These are phyloP conservation scores for Heimioporus sp. DNA, from an alignment of 768 basidiomycete genomes.

Conservation along the genomic window DNA sequence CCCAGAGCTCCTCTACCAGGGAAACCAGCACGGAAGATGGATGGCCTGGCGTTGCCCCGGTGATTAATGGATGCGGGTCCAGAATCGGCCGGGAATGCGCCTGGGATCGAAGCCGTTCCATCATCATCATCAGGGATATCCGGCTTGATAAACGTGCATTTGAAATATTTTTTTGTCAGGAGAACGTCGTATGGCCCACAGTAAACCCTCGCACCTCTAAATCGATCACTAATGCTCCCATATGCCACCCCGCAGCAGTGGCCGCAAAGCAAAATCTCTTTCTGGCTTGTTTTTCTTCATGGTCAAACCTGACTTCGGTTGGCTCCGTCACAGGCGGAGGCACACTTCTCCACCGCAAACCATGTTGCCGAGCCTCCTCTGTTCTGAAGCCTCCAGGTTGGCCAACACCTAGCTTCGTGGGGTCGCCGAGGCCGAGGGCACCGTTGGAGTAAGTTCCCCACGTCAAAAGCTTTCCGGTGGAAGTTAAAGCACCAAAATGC, in stretches of 20 bases:
- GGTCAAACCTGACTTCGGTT: constrained; percentile 70
- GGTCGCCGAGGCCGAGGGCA: constrained; percentile 85
- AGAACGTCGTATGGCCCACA: neutral
- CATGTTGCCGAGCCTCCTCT: constrained; percentile 35
- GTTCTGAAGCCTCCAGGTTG: constrained; percentile 57
- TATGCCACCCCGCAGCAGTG: constrained; percentile 89
- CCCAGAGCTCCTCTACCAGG: constrained; percentile 50
- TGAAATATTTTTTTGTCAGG: constrained; percentile 2
- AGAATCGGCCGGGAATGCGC: constrained; percentile 28
- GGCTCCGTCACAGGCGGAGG: constrained; percentile 55
- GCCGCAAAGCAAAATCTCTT: constrained; percentile 77
- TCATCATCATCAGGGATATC: constrained; percentile 39
- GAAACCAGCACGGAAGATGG: constrained; percentile 54
- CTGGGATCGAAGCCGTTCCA: constrained; percentile 28
- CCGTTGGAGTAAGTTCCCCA: constrained; percentile 80
- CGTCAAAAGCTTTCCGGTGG: constrained; percentile 70
- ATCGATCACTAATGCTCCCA: constrained; percentile 84
- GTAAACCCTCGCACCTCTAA: constrained; percentile 51
- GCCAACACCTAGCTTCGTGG: constrained; percentile 48
- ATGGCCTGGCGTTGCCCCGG: constrained; percentile 13
- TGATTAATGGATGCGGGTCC: constrained; percentile 11
- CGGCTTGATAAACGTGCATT: constrained; percentile 14
- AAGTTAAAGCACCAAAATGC: constrained; percentile 84
- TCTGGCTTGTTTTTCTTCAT: constrained; percentile 45
- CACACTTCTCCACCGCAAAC: constrained; percentile 14